Conservation (phyloP, 331 rosid species). For the Malus hybrid region DNA sequence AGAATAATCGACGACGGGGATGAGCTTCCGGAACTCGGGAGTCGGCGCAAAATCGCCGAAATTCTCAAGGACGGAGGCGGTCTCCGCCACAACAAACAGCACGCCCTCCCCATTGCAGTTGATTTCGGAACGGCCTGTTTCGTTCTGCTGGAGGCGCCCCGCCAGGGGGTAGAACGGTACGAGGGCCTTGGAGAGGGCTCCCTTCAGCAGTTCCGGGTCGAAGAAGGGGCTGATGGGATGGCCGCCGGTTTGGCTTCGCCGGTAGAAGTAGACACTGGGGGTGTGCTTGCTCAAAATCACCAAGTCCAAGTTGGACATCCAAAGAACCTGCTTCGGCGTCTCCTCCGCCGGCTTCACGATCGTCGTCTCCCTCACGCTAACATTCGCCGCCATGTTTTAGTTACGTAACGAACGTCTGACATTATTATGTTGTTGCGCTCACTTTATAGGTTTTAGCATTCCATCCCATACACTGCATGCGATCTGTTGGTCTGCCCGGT, state of each 20-base stretch:
- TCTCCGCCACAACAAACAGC: constrained; percentile 64
- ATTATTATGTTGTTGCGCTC: neutral
- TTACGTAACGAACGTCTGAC: neutral
- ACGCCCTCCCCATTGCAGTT: constrained; percentile 72
- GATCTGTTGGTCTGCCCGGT: too few relatives aligned
- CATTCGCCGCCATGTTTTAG: constrained; percentile 27
- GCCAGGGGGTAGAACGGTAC: constrained; percentile 48
- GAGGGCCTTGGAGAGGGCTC: constrained; percentile 34
- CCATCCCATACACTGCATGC: neutral
- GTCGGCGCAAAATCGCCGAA: constrained; percentile 86
- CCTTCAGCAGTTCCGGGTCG: constrained; percentile 24
- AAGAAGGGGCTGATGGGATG: constrained; percentile 7
- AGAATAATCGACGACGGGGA: constrained; percentile 67
- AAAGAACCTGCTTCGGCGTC: constrained; percentile 26
- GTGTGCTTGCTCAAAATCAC: constrained; percentile 41
- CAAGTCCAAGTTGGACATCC: constrained; percentile 55
- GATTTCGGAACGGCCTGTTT: constrained; percentile 33
- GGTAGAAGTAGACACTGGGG: constrained; percentile 36
- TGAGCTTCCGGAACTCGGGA: constrained; percentile 66
- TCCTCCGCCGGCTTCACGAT: constrained; percentile 59
- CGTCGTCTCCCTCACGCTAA: constrained; percentile 47
- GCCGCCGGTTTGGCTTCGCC: neutral
- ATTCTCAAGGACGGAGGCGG: constrained; percentile 41
- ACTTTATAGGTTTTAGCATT: neutral
- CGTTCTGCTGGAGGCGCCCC: constrained; percentile 29